These are phyloP conservation scores for Rhizopogon rudus DNA, from an alignment of 768 basidiomycete genomes.

Conservation along the genomic window DNA sequence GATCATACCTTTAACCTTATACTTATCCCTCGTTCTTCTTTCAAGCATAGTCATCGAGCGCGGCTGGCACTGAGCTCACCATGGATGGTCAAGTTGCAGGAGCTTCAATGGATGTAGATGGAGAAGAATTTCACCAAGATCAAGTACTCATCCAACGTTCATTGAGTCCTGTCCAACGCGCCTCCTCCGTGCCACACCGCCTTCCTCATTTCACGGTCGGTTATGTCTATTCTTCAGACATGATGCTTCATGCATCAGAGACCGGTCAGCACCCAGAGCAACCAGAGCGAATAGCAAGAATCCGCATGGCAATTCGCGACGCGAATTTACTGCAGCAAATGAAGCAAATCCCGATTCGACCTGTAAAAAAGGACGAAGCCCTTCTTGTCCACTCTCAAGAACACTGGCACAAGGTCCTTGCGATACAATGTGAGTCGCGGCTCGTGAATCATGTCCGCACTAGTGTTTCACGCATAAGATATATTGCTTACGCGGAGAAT, in stretches of 20 bases:
- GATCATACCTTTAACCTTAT: neutral
- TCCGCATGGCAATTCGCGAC: constrained; percentile 61
- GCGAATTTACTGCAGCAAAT: constrained; percentile 62
- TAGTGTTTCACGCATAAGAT: constrained; percentile 7
- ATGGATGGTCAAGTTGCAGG: constrained; percentile 17
- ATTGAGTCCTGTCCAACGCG: constrained; percentile 19
- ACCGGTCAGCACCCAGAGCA: constrained; percentile 65
- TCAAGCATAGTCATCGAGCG: constrained; percentile 1
- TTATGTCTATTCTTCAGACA: constrained; percentile 81
- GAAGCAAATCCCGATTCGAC: constrained; percentile 72
- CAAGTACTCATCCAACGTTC: constrained; percentile 7
- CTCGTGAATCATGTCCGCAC: constrained; percentile 10
- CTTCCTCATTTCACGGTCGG: constrained; percentile 46
- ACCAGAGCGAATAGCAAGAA: constrained; percentile 71
- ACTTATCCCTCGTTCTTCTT: neutral
- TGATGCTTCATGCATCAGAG: constrained; percentile 79
- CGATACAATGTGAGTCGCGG: constrained; percentile 63
- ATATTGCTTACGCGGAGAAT: constrained; percentile 4
- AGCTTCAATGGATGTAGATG: constrained; percentile 25
- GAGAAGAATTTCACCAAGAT: constrained; percentile 5
- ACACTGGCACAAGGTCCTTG: constrained; percentile 88
- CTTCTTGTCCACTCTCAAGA: constrained; percentile 87
- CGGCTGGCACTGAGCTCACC: constrained; percentile 1
- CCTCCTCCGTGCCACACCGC: constrained; percentile 29
- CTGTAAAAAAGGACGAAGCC: constrained; percentile 72